A percentile compares a stretch with the other conserved stretches of the same genome.
Evolutionary conservation across 1,284 basidiomycete genomes (phyloP).

Genomic region (Wallemia ichthyophaga): DNA sequence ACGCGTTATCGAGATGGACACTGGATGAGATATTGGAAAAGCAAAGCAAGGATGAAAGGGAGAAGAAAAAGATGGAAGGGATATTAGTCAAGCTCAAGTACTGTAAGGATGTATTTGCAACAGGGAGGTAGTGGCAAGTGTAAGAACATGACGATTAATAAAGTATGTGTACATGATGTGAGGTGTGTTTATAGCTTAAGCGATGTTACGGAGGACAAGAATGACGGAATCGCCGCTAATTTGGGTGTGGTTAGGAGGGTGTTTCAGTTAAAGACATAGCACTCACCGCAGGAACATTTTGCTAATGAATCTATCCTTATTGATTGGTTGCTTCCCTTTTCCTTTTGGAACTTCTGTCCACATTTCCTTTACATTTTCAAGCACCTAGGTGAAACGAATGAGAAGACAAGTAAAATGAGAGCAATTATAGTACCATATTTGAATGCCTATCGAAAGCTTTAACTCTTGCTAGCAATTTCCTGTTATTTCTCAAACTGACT

Average conservation of each 20-base stretch:
- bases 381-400: conserved; percentile 24
- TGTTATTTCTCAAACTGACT: conserved; percentile 91
- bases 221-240: not conserved
- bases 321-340: conserved; percentile 92
- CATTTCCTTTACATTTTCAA: conserved; percentile 98
- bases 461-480: conserved; percentile 84
- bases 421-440: conserved; percentile 52
- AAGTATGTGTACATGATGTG: not conserved
- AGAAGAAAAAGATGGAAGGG: conserved; percentile 29
- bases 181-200: not conserved
- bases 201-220: not conserved
- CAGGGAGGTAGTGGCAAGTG: conserved; percentile 3
- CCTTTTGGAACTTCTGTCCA: conserved; percentile 97
- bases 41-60: conserved; percentile 23
- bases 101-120: conserved; percentile 37
- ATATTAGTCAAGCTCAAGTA: conserved; percentile 48
- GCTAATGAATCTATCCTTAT: conserved; percentile 97
- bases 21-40: conserved; percentile 39
- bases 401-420: not conserved
- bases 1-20: conserved; percentile 40
- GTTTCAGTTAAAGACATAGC: not conserved
- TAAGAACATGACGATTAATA: no score
- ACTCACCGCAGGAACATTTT: conserved; percentile 70
- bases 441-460: conserved; percentile 98
- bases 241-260: not conserved